Base-by-base conservation (phyloP, 2,329 filamentous ascomycete genomes). In the Botrytis tulipae region DNA sequence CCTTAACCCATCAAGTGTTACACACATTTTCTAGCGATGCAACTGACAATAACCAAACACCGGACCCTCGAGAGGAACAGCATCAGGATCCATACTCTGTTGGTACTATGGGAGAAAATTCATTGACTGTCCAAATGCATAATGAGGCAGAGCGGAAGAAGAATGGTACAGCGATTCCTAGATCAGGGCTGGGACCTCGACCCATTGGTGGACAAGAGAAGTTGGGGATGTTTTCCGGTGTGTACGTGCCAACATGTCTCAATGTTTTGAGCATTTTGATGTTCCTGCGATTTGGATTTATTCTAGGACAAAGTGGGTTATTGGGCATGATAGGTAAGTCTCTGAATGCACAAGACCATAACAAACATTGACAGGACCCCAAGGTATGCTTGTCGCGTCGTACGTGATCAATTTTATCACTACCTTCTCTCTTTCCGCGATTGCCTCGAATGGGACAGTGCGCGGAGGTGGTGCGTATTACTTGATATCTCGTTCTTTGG, bases 201-300 rank as follows among this genome's bases (percentile, higher is more conserved):
- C 74, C 82, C 81, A 69, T 81, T 73, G 80, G 80, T 40, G 80
- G 79, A 18, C 81, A 81, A 25, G 83, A 87, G 77, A 96, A 96
- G 83, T 86, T 97, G 73, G 92, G 92, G 54, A 91, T 90, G 14
- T 89, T 94, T 77, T 93, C 90, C 6, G 92, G 92, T 12, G 92
- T 97, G 66, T 97, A 94, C 81, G 92, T 97, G 25, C 94, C 94
- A 1, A 94, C 94, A n/a, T 95, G 91, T 75, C 85, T 97, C 77
- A 97, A 96, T 82, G 94, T 97, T 60, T 84, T 97, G 77, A 95
- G 93, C 78, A 97, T 97, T 82, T 87, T 97, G 75, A 97, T 97
- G 93, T 97, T 97, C 83, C 85, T 97, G 78, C 89, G 94, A 35
- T 97, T 97, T 81, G 93, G 94, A 35, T 90, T 94, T 78, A 93